phyloP scores from a whole-genome alignment of 2,329 filamentous ascomycete species.

The Periconia digitata region DNA sequence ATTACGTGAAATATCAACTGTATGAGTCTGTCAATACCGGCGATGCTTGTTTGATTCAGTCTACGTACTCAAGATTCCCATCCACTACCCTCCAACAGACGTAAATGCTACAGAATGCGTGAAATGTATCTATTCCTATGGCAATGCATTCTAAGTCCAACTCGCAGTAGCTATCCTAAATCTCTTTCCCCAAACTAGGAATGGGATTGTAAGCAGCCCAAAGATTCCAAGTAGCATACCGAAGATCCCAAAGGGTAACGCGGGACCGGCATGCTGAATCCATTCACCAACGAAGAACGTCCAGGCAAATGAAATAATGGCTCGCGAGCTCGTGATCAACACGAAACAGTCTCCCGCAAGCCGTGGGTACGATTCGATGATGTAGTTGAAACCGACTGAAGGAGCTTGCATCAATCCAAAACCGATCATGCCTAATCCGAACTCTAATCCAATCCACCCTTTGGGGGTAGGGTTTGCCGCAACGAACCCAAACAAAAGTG shows the following conservation, averaged over 20 bases:
- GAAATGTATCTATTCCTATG: too few species aligned
- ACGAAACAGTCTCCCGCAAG: constrained; percentile 57
- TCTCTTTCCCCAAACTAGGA: constrained; percentile 45
- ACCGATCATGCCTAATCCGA: constrained; percentile 44
- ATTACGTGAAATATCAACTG: too few species aligned
- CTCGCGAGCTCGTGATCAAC: constrained; percentile 53
- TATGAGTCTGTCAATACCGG: too few species aligned
- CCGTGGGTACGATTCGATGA: constrained; percentile 54
- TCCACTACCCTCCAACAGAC: too few species aligned
- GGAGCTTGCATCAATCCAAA: constrained; percentile 47
- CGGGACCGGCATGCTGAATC: constrained; percentile 47
- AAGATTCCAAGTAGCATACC: constrained; percentile 56
- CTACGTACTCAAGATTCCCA: too few species aligned
- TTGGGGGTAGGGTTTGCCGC: constrained; percentile 39
- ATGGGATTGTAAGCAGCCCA: constrained; percentile 39
- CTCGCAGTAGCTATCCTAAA: constrained; percentile 45
- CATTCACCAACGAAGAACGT: constrained; percentile 57
- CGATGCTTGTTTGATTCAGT: too few species aligned
- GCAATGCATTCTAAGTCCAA: constrained; percentile 19
- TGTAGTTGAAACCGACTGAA: constrained; percentile 48
- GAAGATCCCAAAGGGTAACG: constrained; percentile 57
- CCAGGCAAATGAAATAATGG: constrained; percentile 57
- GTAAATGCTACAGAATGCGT: too few species aligned
- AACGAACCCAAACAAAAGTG: constrained; percentile 44
- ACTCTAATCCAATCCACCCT: constrained; percentile 44